Conservation (phyloP, 2,329 filamentous ascomycete genomes). For the Colletotrichum coccodes region DNA sequence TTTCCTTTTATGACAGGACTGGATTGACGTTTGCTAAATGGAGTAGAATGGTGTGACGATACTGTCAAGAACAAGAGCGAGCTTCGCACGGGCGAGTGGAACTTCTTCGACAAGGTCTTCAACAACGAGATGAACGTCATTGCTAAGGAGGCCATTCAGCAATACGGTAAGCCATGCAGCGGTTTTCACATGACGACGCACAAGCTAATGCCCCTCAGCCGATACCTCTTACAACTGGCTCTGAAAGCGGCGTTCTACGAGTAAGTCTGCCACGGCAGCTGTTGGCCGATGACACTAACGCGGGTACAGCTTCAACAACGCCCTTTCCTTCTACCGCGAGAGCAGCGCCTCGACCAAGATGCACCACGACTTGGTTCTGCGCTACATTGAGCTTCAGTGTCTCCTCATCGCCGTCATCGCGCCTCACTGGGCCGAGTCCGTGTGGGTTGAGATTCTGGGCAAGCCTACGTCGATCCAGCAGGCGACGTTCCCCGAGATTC, state of each 20-base stretch:
- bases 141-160: constrained; percentile 79
- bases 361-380: constrained; percentile 81
- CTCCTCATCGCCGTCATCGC: constrained; percentile 85
- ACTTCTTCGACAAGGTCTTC: constrained; percentile 91
- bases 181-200: neutral
- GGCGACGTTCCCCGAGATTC: constrained; percentile 78
- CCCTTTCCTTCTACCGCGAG: constrained; percentile 92
- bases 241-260: constrained; percentile 90
- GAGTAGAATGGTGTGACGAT: constrained; percentile 87
- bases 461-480: constrained; percentile 82
- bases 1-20: neutral
- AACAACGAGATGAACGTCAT: constrained; percentile 91
- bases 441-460: constrained; percentile 91
- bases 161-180: constrained; percentile 64
- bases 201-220: constrained; percentile 2
- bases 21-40: constrained; percentile 47
- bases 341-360: constrained; percentile 83
- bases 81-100: constrained; percentile 80
- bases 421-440: constrained; percentile 93
- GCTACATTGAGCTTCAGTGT: constrained; percentile 88
- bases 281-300: constrained; percentile 1
- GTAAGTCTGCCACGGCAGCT: constrained; percentile 28
- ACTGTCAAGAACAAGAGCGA: constrained; percentile 75
- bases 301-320: constrained; percentile 70
- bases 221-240: constrained; percentile 68